phyloP scores from a whole-genome alignment of 345 rosid species.

The Conringia planisiliqua region DNA sequence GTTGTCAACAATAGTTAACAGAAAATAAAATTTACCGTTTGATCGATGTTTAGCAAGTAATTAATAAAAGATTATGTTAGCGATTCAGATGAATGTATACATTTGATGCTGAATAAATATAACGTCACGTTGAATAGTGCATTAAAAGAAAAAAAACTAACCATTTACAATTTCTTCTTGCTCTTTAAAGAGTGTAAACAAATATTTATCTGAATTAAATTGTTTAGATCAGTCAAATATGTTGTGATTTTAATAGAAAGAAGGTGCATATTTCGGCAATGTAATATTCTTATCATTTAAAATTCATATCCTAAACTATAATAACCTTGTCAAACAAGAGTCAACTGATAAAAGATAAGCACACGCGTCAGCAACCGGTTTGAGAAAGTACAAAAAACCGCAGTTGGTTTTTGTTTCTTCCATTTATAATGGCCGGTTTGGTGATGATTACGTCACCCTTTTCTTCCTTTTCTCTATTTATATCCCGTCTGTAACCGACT shows the following conservation, averaged over 20 bases:
- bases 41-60: background rate
- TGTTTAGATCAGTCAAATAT: background rate
- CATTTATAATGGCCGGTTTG: background rate
- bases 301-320: background rate
- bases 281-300: background rate
- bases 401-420: background rate
- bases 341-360: constrained; percentile 23
- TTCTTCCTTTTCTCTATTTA: background rate
- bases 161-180: background rate
- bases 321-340: background rate
- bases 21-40: background rate
- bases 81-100: background rate
- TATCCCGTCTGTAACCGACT: background rate
- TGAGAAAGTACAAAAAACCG: background rate
- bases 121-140: background rate
- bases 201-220: background rate
- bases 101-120: background rate
- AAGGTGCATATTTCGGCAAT: background rate
- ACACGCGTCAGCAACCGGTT: constrained; percentile 33
- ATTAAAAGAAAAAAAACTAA: background rate
- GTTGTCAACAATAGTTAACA: background rate
- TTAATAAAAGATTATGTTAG: background rate
- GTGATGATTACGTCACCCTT: constrained; percentile 12
- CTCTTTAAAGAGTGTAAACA: background rate
- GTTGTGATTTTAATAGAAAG: background rate